Evolutionary conservation across 2,329 filamentous ascomycete genomes (phyloP).

Genomic region (Colletotrichum sp.): DNA sequence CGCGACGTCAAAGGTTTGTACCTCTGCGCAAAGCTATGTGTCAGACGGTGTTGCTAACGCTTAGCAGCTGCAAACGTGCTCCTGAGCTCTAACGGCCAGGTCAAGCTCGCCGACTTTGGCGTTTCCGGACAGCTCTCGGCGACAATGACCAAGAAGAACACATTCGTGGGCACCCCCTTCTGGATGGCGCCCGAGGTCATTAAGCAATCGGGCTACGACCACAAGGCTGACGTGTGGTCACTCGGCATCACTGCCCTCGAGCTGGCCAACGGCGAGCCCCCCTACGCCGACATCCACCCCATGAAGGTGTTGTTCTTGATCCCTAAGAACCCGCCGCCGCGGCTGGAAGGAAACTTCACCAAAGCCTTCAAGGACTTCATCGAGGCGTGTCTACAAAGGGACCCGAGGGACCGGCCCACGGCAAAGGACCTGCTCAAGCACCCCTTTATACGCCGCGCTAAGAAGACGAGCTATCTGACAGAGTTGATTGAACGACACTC

Average conservation of each 20-base stretch:
- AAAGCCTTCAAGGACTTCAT: slow-evolving; percentile 86
- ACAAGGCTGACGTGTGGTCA: slow-evolving; percentile 98
- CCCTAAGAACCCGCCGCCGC: slow-evolving; percentile 88
- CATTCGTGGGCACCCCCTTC: slow-evolving; percentile 96
- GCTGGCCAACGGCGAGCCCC: slow-evolving; percentile 88
- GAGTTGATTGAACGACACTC: slow-evolving; percentile 92
- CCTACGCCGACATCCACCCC: slow-evolving; percentile 94
- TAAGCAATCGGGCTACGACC: slow-evolving; percentile 96
- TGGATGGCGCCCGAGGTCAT: slow-evolving; percentile 99
- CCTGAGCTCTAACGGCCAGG: slow-evolving; percentile 87
- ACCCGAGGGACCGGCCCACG: slow-evolving; percentile 86
- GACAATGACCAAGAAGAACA: slow-evolving; percentile 99
- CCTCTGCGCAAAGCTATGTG: background rate
- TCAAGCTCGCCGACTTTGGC: slow-evolving; percentile 96
- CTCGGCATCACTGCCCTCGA: slow-evolving; percentile 93
- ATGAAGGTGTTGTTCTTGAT: slow-evolving; percentile 99
- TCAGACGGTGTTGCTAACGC: background rate
- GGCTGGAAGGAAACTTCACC: slow-evolving; percentile 80
- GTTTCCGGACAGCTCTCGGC: slow-evolving; percentile 95
- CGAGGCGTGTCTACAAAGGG: slow-evolving; percentile 82
- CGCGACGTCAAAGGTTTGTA: slow-evolving; percentile 87
- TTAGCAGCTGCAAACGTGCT: slow-evolving; percentile 85
- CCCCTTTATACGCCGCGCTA: slow-evolving; percentile 87
- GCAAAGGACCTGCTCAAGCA: slow-evolving; percentile 88
- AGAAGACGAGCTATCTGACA: slow-evolving; percentile 95